Base-by-base conservation (phyloP, 768 basidiomycete genomes). In the Lactarius hatsudake region DNA sequence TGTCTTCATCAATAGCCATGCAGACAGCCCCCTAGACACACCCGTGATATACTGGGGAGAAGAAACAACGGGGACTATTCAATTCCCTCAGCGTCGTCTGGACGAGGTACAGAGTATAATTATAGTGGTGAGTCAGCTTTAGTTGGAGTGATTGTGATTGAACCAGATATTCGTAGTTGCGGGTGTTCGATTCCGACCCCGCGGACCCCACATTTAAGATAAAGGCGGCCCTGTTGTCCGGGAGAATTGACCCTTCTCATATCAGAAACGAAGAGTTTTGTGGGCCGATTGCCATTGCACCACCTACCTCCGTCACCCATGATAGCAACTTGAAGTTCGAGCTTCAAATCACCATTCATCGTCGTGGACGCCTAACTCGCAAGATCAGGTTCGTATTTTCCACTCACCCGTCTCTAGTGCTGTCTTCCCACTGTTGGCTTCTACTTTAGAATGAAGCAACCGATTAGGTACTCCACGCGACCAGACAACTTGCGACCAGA, bases 1-100 rank as follows among this genome's bases (percentile, higher is more conserved):
- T 26, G 51, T 70, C n/a, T 53, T 36, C n/a, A n/a, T 69, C 53
- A 30, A 5, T 17, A 70, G 69, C 42, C 67, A 55, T 13, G 62
- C 63, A 15, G 5, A 5, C 32, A 55, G 59, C 55, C 23, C 32
- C 32, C 17, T 28, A 13, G 53, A 64, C 34, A 20, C 48, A 8
- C 67, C 65, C 9, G 2, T 59, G 26, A 36, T 69, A 10, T 61
- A 62, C 13, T 15, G 43, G 10, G 69, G 67, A 60, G 69, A 70
- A 36, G 63, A 65, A 15, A 30, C 68, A 3, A 54, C 15, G 1
- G 69, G 69, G n/a, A 43, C 7, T 34, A 28, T 70, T 3, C 30
- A 34, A 38, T 23, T 65, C 8, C 61, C 69, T 30, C 51, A 38
- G 15, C 17, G 20, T 43, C 42, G 48, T 12, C 20, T 68, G 28